phyloP scores from a whole-genome alignment of 495 filamentous ascomycete genomes.

The Penicillium longicatenatum region DNA sequence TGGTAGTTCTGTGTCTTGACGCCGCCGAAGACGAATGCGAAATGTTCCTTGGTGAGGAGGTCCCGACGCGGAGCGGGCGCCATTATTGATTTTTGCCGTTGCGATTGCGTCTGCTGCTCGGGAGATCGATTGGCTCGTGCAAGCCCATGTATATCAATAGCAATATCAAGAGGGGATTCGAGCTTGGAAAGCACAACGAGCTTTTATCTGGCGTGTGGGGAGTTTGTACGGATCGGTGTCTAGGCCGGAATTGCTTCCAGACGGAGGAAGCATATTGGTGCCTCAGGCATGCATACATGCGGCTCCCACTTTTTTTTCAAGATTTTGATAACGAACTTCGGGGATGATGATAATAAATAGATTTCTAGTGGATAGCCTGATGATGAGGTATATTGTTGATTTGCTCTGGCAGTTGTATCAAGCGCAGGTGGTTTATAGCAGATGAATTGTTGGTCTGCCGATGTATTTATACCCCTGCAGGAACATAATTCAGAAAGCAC shows the following conservation, averaged over 20 bases:
- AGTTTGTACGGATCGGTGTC: slow-evolving; percentile 1
- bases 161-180: slow-evolving; percentile 15
- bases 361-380: neutral
- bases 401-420: neutral
- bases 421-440: neutral
- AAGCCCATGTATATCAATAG: slow-evolving; percentile 16
- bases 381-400: neutral
- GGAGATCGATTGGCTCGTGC: slow-evolving; percentile 17
- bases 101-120: slow-evolving; percentile 17
- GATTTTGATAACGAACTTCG: neutral
- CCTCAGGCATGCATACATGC: slow-evolving; percentile 23
- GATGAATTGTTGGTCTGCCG: neutral
- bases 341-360: neutral
- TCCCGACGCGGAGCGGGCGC: slow-evolving; percentile 54
- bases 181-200: neutral
- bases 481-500: neutral
- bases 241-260: slow-evolving; percentile 7
- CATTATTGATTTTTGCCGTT: slow-evolving; percentile 38
- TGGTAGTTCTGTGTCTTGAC: slow-evolving; percentile 64
- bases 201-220: slow-evolving; percentile 1
- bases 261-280: slow-evolving; percentile 14
- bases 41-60: slow-evolving; percentile 63
- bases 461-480: neutral
- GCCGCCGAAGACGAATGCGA: slow-evolving; percentile 56
- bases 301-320: no score